Conservation (phyloP, 2,329 filamentous ascomycete genomes). For the Corinectria fuckeliana region DNA sequence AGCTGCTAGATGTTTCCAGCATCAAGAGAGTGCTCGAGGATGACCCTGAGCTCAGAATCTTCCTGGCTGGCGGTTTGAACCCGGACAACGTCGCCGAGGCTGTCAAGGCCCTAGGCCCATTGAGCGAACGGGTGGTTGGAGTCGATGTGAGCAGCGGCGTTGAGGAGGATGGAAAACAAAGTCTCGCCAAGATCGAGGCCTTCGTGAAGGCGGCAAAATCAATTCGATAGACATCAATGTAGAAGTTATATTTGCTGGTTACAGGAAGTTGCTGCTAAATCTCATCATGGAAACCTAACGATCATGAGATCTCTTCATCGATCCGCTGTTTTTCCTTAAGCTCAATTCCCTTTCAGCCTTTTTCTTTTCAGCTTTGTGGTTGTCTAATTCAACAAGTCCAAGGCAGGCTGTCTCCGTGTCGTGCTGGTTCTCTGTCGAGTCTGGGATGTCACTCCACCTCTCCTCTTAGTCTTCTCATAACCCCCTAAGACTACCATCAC, state of each 20-base stretch:
- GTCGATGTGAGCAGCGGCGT: constrained; percentile 97
- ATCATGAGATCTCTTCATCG: neutral
- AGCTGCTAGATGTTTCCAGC: constrained; percentile 73
- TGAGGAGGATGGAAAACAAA: constrained; percentile 82
- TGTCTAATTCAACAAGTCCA: neutral
- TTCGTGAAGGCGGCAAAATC: constrained; percentile 81
- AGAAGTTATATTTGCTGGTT: neutral
- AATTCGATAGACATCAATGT: constrained; percentile 48
- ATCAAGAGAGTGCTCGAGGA: constrained; percentile 71
- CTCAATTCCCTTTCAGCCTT: neutral
- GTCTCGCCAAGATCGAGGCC: constrained; percentile 76
- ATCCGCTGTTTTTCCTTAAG: neutral
- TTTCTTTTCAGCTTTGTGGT: neutral
- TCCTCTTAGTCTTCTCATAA: constrained; percentile 7
- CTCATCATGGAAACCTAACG: neutral
- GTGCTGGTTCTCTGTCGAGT: neutral
- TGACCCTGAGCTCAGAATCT: constrained; percentile 74
- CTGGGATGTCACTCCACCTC: constrained; percentile 12
- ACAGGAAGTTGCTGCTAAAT: neutral
- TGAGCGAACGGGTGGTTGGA: constrained; percentile 71
- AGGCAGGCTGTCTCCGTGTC: neutral
- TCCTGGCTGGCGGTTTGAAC: constrained; percentile 86
- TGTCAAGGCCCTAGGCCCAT: constrained; percentile 67
- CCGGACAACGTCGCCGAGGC: constrained; percentile 77
- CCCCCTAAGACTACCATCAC: neutral